Conservation (phyloP, 352 stramenopile species). For the Pythium volutum region DNA sequence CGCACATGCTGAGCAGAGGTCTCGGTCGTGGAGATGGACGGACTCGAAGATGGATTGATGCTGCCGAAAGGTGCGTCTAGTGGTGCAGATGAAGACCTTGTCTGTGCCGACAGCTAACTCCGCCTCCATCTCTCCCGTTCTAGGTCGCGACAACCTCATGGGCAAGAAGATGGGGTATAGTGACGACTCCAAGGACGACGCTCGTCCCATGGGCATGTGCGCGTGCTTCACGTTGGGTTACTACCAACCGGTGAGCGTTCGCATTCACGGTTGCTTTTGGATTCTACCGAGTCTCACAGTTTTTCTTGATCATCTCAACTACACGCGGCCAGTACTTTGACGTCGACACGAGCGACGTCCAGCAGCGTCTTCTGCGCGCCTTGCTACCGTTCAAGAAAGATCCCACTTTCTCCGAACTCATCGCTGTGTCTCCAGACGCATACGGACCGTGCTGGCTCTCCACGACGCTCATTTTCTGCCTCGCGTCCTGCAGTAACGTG, state of each 20-base stretch:
- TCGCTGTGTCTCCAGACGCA: constrained; percentile 53
- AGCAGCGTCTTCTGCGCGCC: constrained; percentile 65
- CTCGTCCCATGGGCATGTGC: constrained; percentile 50
- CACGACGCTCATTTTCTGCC: constrained; percentile 82
- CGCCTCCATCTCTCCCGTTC: background rate
- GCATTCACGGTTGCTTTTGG: background rate
- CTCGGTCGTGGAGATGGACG: constrained; percentile 65
- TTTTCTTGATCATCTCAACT: background rate
- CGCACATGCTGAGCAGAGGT: constrained; percentile 47
- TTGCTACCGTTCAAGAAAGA: constrained; percentile 86
- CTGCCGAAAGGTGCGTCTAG: constrained; percentile 56
- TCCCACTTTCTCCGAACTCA: constrained; percentile 74
- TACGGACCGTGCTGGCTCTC: constrained; percentile 86
- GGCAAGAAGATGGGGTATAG: constrained; percentile 40
- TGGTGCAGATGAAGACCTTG: background rate
- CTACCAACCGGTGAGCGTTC: constrained; percentile 67
- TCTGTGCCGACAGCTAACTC: background rate
- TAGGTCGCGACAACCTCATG: constrained; percentile 60
- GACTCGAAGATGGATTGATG: constrained; percentile 71
- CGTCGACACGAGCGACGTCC: constrained; percentile 79
- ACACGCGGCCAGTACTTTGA: constrained; percentile 68
- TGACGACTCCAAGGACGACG: constrained; percentile 32
- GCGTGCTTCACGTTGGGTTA: constrained; percentile 79
- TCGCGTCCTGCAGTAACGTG: constrained; percentile 83
- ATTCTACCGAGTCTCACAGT: background rate